phyloP scores from a whole-genome alignment of 2,329 filamentous ascomycete genomes.

The Scedosporium boydii region DNA sequence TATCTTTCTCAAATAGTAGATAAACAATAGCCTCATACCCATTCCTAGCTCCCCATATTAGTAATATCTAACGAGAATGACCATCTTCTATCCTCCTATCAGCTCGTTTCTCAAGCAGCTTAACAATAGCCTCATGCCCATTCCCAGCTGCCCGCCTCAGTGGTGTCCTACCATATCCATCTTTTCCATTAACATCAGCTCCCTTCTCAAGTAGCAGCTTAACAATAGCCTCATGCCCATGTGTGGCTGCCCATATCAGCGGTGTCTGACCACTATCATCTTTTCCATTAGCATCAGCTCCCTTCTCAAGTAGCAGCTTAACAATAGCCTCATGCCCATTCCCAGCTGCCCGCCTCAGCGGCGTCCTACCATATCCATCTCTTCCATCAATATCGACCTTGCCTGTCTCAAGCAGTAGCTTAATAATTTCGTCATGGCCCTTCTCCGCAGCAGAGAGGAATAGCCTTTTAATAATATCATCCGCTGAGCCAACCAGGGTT shows the following conservation, averaged over 20 bases:
- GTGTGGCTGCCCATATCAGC: not conserved
- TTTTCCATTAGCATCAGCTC: not conserved
- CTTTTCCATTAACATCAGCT: not conserved
- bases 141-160: not conserved
- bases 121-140: not conserved
- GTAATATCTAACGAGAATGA: too few relatives aligned
- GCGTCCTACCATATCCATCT: not conserved
- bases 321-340: not conserved
- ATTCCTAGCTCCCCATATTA: not conserved
- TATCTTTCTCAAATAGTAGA: not conserved
- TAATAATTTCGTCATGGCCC: not conserved
- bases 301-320: constrained; percentile 2
- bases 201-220: not conserved
- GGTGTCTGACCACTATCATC: not conserved
- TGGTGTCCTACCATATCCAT: not conserved
- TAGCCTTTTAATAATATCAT: not conserved
- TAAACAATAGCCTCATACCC: constrained; percentile 2
- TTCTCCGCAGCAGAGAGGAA: not conserved
- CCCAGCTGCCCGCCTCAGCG: not conserved
- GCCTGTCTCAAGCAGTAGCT: not conserved
- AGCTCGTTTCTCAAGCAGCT: not conserved
- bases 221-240: not conserved
- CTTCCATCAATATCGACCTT: not conserved
- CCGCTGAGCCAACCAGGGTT: not conserved
- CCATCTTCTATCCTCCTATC: too few relatives aligned